Base-by-base conservation (phyloP, 2,329 filamentous ascomycete genomes). In the Cercospora sp. region DNA sequence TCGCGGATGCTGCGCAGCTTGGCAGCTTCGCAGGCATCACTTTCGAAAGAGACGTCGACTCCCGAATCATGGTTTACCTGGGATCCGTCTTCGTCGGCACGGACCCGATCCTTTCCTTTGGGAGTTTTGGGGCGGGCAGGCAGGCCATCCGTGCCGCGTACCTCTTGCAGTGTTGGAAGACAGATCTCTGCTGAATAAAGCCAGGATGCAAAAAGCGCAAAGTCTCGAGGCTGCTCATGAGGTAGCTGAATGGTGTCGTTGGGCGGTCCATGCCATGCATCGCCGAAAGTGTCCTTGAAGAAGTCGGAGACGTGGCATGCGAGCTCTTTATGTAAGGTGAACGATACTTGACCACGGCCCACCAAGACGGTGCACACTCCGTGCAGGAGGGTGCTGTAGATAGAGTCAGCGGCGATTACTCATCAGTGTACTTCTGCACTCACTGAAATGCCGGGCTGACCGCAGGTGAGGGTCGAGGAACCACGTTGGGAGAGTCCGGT, bases 271-370 rank as follows among this genome's bases (percentile, higher is more conserved):
- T 64, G 62, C 62, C 62, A 64, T 2, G 48, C 16, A 12, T 64
- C 62, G 28, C 30, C 62, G n/a, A 64, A 64, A 5, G 31, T 57
- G 28, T 64, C 62, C 6, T 28, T 10, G 20, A 64, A 64, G 20
- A 57, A 64, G 18, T 51, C 62, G 4, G 62, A 64, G 31, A 55
- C 31, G 20, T 64, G 23, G 62, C 62, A 64, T n/a, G 61, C 62
- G 28, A 64, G 62, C 31, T 64, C 62, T 57, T 64, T 64, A 6
- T 64, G 62, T 8, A 64, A n/a, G n/a, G 62, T 64, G 48, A 64
- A 64, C 6, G 62, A 51, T 3, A 64, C 62, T 12, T 64, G 62
- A 16, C 62, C 62, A n/a, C 62, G 62, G 5, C 62, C 62, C 8
- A 64, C 28, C 18, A 58, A 20, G 16, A 64, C 31, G 6, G 62